Evolutionary conservation across 208 protist species (phyloP), one percentile per base, ranked within the genome.

Genomic region (Acanthamoeba royreba): DNA sequence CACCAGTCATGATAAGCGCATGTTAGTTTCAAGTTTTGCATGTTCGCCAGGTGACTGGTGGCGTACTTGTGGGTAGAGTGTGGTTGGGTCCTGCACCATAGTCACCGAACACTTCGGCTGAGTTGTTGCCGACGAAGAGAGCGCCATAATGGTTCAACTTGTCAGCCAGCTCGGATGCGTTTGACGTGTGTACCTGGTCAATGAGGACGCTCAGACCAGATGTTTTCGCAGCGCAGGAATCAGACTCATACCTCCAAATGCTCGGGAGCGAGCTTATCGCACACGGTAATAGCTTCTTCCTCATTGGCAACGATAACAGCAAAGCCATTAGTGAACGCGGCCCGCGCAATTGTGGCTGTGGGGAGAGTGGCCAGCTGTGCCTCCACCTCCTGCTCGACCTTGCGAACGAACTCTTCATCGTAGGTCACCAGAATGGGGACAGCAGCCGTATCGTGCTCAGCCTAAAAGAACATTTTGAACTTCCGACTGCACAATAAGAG

Each of bases 381-480:
- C 9, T 91, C 53, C 4, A 96, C 61, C 87, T 96, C 72, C 19
- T 22, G 45, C 45, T 97, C 63, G n/a, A 96, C 95, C 43, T 40
- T 11, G 35, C 66, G 58, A 11, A 69, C 94, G 13, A 97, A 90
- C 31, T 94, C 69, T 33, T 81, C 90, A 86, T 93, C 69, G 0
- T 81, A 94, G 19, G 93, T 95, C 0, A 97, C 91, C 25, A 97
- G 93, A 72, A 97, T 96, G 3, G 96, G 91, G 17, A 93, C 61
- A 4, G 96, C 95, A 8, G 96, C 95, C 17, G 94, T 81, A 42
- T 96, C 97, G 93, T 98, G 96, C 94, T 98, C 96, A 4, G 96
- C 96, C 94, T n/a, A n/a, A n/a, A n/a, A n/a, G n/a, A n/a, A n/a
- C n/a, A n/a, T n/a, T n/a, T n/a, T n/a, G n/a, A n/a, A n/a, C n/a